phyloP scores from a whole-genome alignment of 106 monocot species.

The Apostasia ramifera region DNA sequence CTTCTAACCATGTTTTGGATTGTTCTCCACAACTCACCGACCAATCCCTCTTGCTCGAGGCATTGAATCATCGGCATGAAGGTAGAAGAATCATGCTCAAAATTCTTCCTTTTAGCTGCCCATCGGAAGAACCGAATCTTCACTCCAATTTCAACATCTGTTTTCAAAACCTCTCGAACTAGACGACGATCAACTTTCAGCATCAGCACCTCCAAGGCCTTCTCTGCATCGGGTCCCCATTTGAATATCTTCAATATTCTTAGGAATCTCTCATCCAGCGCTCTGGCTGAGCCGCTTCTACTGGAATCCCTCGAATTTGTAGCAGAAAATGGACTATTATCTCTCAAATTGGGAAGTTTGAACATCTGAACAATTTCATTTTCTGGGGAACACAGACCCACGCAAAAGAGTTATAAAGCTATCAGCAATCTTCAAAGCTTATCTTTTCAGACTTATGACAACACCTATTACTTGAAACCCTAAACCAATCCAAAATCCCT shows the following conservation, averaged over 20 bases:
- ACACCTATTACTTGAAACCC: too few relatives aligned
- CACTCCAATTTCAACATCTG: constrained; percentile 50
- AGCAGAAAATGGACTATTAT: neutral
- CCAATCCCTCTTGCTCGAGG: constrained; percentile 45
- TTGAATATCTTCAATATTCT: constrained; percentile 94
- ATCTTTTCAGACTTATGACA: neutral
- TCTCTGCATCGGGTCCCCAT: constrained; percentile 96
- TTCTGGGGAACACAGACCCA: constrained; percentile 30
- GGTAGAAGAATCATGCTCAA: constrained; percentile 68
- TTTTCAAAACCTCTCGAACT: constrained; percentile 55
- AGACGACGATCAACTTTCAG: constrained; percentile 75
- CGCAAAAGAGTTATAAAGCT: neutral
- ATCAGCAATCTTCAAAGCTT: neutral
- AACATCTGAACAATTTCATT: constrained; percentile 97
- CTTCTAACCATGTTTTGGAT: constrained; percentile 73
- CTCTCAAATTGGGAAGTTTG: constrained; percentile 32
- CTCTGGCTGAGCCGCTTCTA: constrained; percentile 18
- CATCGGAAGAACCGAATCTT: constrained; percentile 86
- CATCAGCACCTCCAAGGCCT: constrained; percentile 85
- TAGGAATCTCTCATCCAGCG: constrained; percentile 71
- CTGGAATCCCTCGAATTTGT: neutral
- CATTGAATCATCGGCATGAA: constrained; percentile 74
- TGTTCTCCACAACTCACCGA: constrained; percentile 75
- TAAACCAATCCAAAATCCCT: neutral
- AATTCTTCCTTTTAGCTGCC: constrained; percentile 55